Evolutionary conservation across 2,329 filamentous ascomycete species (phyloP), one percentile per base, ranked within the genome.

Genomic region (Ascocoryne sarcoides): DNA sequence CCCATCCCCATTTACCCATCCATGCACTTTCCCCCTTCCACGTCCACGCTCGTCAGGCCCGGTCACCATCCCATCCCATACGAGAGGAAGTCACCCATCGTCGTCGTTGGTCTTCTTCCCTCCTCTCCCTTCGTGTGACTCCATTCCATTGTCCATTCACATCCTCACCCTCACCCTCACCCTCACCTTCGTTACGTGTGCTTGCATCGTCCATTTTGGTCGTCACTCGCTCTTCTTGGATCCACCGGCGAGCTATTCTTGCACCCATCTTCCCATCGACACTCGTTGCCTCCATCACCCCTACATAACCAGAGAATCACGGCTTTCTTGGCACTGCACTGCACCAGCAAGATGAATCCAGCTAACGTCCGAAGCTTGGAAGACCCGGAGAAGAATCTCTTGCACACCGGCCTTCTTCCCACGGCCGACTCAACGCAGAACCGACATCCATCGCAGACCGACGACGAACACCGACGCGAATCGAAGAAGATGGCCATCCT

Each of bases 401-500:
- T 34, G 12, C 12, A 19, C 17, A 14, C 36, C 35, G 26, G 20
- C 20, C 31, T 31, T 32, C 16, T 23, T 32, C 16, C 23, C 4
- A 37, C 40, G 20, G 26, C 37, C 38, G 15, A 16, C 17, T 16
- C 32, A 8, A 15, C 10, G n/a, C 15, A 14, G 8, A 43, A 34
- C 34, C 36, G 34, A 37, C 33, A 45, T n/a, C 26, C 21, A 18
- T 40, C 34, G 41, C 35, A 44, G 32, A 21, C 23, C 40, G 18
- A 37, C 12, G 26, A 21, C 29, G 14, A 33, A 19, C 3, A 18
- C 5, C 14, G 15, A 4, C 5, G 9, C n/a, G 42, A 46, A 28
- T 39, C 35, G 23, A 40, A 45, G 40, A 60, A 48, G 34, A 69
- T 69, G 66, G 58, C 56, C 37, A 62, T 60, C 19, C 45, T 64